Evolutionary conservation across 176 grass and related monocot genomes (phyloP).

Genomic region (Pontederia crassipes): DNA sequence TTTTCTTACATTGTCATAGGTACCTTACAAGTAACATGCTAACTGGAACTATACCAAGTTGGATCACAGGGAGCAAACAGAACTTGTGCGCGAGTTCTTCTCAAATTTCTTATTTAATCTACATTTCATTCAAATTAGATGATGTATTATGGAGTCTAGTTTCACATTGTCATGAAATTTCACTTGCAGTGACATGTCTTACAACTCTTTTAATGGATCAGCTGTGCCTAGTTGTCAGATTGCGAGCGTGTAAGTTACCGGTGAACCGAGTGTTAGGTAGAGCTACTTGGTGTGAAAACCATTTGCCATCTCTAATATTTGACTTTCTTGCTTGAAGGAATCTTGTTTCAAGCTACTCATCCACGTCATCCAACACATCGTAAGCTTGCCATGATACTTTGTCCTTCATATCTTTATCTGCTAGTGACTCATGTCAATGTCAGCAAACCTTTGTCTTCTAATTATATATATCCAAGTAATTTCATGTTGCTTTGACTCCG

Average conservation of each 20-base stretch:
- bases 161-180: background rate
- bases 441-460: too few species aligned
- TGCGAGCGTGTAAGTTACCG: background rate
- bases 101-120: background rate
- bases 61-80: background rate
- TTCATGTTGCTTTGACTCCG: background rate
- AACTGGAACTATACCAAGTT: conserved; percentile 3
- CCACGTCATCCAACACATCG: background rate
- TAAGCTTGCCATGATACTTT: background rate
- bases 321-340: conserved; percentile 4
- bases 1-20: background rate
- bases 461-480: too few species aligned
- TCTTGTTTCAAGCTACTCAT: conserved; percentile 18
- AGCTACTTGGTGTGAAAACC: background rate
- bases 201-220: conserved; percentile 17
- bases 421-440: too few species aligned
- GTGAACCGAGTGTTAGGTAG: background rate
- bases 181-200: conserved; percentile 7
- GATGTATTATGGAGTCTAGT: background rate
- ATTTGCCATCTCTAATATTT: background rate
- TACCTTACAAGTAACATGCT: conserved; percentile 17
- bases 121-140: background rate
- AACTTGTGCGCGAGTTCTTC: background rate
- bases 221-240: conserved; percentile 3
- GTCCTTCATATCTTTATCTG: background rate